Conservation (phyloP, 345 rosid species). For the Dimocarpus longan region DNA sequence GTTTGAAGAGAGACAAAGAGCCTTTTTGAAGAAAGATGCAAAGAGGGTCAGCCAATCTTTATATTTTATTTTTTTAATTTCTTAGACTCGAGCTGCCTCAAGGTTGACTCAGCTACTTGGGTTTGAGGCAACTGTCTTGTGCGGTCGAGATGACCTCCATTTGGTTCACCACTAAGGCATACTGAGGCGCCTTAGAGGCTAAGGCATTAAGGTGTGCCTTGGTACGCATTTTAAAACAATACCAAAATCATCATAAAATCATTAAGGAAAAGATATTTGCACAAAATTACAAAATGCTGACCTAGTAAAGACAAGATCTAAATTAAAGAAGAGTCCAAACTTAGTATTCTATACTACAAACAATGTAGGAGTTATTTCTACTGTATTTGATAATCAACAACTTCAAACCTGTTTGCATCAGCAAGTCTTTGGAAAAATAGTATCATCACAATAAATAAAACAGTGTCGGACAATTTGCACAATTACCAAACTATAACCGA, state of each 20-base stretch:
- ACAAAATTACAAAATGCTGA: background rate
- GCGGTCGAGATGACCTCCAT: too few species aligned
- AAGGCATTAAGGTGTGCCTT: too few species aligned
- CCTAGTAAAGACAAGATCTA: background rate
- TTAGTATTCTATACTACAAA: background rate
- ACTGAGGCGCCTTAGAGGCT: too few species aligned
- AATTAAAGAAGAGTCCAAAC: background rate
- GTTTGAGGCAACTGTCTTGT: too few species aligned
- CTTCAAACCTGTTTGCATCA: background rate
- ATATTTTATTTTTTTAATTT: too few species aligned
- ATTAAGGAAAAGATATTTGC: background rate
- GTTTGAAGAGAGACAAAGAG: too few species aligned
- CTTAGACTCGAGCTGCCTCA: too few species aligned
- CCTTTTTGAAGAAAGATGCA: too few species aligned
- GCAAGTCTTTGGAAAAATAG: background rate
- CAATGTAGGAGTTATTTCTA: background rate
- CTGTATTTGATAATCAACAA: background rate
- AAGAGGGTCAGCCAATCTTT: too few species aligned
- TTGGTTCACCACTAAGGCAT: too few species aligned
- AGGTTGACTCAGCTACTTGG: too few species aligned
- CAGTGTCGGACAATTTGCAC: background rate
- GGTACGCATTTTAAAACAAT: too few species aligned
- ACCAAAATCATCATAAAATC: background rate
- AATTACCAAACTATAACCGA: background rate
- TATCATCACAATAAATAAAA: background rate